A percentile compares a stretch with the other conserved stretches of the same genome.
These are phyloP conservation scores for Aphanomyces astaci DNA, from an alignment of 352 stramenopile species.

Conservation along the genomic window DNA sequence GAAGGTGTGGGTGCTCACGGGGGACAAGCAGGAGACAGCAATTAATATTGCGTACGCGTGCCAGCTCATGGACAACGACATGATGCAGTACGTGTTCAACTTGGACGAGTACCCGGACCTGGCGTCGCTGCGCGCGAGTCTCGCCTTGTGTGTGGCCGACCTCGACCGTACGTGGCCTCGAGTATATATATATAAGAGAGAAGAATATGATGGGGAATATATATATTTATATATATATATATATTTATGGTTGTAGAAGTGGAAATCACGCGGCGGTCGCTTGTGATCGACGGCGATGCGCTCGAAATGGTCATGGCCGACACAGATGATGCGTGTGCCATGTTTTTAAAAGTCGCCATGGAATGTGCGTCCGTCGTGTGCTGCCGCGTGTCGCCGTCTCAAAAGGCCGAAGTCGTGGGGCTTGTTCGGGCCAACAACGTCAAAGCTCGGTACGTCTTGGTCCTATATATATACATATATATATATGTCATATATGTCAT, in stretches of 20 bases:
- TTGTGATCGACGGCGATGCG: conserved; percentile 80
- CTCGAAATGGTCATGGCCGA: conserved; percentile 46
- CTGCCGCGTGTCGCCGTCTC: conserved; percentile 75
- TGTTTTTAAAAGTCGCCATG: conserved; percentile 62
- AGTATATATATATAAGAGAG: too few species aligned
- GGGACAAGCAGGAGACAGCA: conserved; percentile 91
- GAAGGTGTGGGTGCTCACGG: conserved; percentile 91
- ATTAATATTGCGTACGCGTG: conserved; percentile 92
- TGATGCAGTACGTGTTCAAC: conserved; percentile 66
- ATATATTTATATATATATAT: too few species aligned
- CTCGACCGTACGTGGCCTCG: conserved; percentile 25
- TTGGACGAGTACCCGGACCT: conserved; percentile 29
- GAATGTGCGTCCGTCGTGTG: conserved; percentile 83
- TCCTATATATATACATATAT: too few species aligned
- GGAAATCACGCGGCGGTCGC: conserved; percentile 13
- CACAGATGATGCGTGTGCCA: conserved; percentile 28
- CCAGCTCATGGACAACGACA: conserved; percentile 82
- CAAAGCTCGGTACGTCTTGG: conserved; percentile 68
- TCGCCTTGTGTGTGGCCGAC: conserved; percentile 1
- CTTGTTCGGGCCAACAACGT: conserved; percentile 34
- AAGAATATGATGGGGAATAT: too few species aligned
- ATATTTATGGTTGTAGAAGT: conserved; percentile 73
- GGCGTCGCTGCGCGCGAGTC: background rate
- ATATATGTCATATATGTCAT: too few species aligned
- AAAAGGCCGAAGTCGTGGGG: conserved; percentile 81